Base-by-base conservation (phyloP, 2,329 filamentous ascomycete species). In the Verticillium isaacii region DNA sequence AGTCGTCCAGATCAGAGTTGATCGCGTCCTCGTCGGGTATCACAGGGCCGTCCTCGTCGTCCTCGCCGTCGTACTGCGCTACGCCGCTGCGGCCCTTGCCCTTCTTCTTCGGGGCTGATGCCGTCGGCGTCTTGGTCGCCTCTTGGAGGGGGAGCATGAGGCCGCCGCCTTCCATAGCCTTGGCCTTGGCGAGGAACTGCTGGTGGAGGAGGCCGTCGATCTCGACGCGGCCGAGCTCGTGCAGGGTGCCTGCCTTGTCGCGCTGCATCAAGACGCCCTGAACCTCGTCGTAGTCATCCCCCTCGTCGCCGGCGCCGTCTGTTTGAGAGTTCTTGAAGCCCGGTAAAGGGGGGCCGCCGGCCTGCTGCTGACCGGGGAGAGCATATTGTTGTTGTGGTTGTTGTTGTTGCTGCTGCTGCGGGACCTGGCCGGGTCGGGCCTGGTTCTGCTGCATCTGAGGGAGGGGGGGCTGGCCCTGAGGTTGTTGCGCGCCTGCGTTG, bases 1-100 rank as follows among this genome's bases (percentile, higher is more conserved):
- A 88, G 72, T 99, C 95, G 72, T 99, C 95, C 3, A 99, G 87
- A 70, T 99, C 95, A 0, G 95, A 98, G 75, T 99, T 99, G 78
- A 99, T 99, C 1, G 94, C 95, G 74, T 99, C 93, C 67, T 97
- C 94, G 66, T 97, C 93, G 14, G 87, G 77, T 59, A 86, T 86
- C 29, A 83, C 77, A 62, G 85, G 81, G 39, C 85, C 82, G 55
- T 85, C 85, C 55, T 87, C 86, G 25, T 86, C 85, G 32, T 83
- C 83, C 45, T 80, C 81, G 5, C 89, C 90, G 67, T 94, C 89
- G 59, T 84, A 82, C 63, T 88, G 78, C 36, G 76, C 76, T 8
- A 78, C 70, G 8, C 76, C 76, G 64, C 58, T 6, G 12, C 25
- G 25, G n/a, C 29, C 58, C 12, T 59, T 58, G 36, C 57, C 57